Evolutionary conservation across 352 stramenopile species (phyloP).

Genomic region (Phytophthora meadii): DNA sequence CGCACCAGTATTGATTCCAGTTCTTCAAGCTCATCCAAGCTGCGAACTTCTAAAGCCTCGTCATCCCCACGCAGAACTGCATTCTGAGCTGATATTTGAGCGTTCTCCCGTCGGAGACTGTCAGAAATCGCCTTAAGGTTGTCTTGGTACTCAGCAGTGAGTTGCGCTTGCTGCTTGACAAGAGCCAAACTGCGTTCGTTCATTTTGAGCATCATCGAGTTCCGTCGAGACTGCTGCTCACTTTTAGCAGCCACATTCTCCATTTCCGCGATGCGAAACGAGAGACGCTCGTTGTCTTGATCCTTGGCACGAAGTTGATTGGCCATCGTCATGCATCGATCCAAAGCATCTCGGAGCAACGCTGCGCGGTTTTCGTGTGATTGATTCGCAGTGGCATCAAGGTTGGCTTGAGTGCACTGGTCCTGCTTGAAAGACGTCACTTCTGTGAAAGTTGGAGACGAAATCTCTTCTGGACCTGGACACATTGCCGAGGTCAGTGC

Average conservation of each 20-base stretch:
- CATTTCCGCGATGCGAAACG: constrained; percentile 35
- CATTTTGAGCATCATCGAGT: constrained; percentile 32
- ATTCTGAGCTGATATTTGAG: constrained; percentile 26
- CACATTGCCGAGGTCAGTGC: constrained; percentile 20
- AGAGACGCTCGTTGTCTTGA: constrained; percentile 50
- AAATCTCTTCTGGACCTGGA: neutral
- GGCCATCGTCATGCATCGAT: constrained; percentile 42
- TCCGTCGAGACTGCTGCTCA: constrained; percentile 30
- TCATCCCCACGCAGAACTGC: constrained; percentile 27
- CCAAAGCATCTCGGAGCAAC: constrained; percentile 41
- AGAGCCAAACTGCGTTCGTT: constrained; percentile 45
- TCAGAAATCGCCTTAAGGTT: constrained; percentile 36
- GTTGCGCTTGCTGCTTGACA: constrained; percentile 36
- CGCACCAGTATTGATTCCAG: constrained; percentile 42
- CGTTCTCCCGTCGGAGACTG: constrained; percentile 35
- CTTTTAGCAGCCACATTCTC: constrained; percentile 23
- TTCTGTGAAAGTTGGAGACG: constrained; percentile 30
- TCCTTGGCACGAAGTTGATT: constrained; percentile 52
- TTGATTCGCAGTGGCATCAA: constrained; percentile 4
- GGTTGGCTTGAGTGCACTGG: constrained; percentile 40
- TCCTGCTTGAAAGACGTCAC: constrained; percentile 36
- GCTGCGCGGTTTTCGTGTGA: constrained; percentile 1
- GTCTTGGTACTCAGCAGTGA: constrained; percentile 42
- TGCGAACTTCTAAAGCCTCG: constrained; percentile 32
- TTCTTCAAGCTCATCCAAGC: constrained; percentile 51